Conservation (phyloP, 2,329 filamentous ascomycete species). For the Grosmannia huntii region DNA sequence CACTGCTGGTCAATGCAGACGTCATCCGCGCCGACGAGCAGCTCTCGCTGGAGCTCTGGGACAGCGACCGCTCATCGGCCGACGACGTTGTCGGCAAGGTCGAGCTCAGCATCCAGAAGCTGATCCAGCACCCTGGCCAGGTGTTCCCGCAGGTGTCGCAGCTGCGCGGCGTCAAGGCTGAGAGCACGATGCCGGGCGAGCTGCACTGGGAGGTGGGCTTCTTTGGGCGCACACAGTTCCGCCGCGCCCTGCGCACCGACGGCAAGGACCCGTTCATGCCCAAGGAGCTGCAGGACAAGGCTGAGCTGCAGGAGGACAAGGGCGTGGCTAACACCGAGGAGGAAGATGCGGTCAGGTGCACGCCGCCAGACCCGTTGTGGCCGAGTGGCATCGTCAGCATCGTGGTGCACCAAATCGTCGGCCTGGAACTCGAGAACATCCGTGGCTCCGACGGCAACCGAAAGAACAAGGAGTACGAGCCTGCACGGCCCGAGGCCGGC, state of each 20-base stretch:
- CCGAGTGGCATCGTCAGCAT: constrained; percentile 80
- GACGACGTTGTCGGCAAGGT: constrained; percentile 95
- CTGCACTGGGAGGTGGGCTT: constrained; percentile 94
- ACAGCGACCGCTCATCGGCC: constrained; percentile 81
- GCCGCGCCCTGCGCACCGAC: constrained; percentile 71
- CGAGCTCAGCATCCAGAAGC: constrained; percentile 83
- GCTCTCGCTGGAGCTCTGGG: constrained; percentile 88
- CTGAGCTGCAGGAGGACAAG: constrained; percentile 78
- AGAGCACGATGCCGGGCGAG: constrained; percentile 81
- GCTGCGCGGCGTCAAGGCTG: constrained; percentile 69
- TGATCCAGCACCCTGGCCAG: constrained; percentile 85
- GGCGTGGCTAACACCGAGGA: constrained; percentile 58
- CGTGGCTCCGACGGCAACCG: constrained; percentile 72
- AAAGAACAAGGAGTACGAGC: constrained; percentile 79
- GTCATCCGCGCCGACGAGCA: constrained; percentile 90
- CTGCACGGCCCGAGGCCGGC: constrained; percentile 67
- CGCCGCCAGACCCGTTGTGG: constrained; percentile 92
- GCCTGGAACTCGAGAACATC: constrained; percentile 81
- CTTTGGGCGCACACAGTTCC: constrained; percentile 82
- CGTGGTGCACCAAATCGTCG: constrained; percentile 88
- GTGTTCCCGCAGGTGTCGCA: constrained; percentile 87
- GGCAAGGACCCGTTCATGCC: constrained; percentile 73
- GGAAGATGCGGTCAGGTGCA: constrained; percentile 78
- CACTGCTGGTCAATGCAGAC: constrained; percentile 75
- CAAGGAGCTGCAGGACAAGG: constrained; percentile 56